Conservation (phyloP, 352 stramenopile genomes). For the Globisporangium apiculatum region DNA sequence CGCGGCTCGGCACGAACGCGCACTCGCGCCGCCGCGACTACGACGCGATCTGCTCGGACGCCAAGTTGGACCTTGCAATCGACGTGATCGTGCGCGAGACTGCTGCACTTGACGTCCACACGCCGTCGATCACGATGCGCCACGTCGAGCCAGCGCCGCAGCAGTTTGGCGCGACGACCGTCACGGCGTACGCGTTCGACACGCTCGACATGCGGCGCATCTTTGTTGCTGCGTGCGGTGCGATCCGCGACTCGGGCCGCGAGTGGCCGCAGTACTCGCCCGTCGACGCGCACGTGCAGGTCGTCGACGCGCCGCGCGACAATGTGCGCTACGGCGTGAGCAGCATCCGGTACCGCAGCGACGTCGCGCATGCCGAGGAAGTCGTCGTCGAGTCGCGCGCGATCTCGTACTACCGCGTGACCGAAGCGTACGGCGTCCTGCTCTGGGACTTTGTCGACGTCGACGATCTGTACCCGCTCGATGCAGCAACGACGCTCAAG, state of each 20-base stretch:
- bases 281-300: constrained; percentile 18
- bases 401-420: constrained; percentile 23
- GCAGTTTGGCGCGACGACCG: constrained; percentile 37
- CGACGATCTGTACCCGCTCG: constrained; percentile 25
- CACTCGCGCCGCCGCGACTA: constrained; percentile 36
- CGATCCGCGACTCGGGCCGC: constrained; percentile 30
- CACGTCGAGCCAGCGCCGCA: constrained; percentile 17
- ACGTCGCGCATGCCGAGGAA: constrained; percentile 10
- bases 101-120: constrained; percentile 21
- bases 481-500: constrained; percentile 16
- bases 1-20: constrained; percentile 27
- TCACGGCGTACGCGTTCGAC: constrained; percentile 44
- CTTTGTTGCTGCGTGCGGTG: constrained; percentile 33
- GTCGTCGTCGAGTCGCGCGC: constrained; percentile 25
- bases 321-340: constrained; percentile 43
- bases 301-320: constrained; percentile 27
- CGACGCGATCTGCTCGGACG: constrained; percentile 30
- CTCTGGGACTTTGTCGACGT: constrained; percentile 32
- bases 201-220: constrained; percentile 31
- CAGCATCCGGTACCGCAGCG: constrained; percentile 23
- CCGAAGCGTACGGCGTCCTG: constrained; percentile 18
- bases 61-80: constrained; percentile 42
- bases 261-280: constrained; percentile 39
- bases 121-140: constrained; percentile 30
- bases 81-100: constrained; percentile 49